Base-by-base conservation (phyloP, 1,284 basidiomycete species). In the Phylloboletellus chloephorus region DNA sequence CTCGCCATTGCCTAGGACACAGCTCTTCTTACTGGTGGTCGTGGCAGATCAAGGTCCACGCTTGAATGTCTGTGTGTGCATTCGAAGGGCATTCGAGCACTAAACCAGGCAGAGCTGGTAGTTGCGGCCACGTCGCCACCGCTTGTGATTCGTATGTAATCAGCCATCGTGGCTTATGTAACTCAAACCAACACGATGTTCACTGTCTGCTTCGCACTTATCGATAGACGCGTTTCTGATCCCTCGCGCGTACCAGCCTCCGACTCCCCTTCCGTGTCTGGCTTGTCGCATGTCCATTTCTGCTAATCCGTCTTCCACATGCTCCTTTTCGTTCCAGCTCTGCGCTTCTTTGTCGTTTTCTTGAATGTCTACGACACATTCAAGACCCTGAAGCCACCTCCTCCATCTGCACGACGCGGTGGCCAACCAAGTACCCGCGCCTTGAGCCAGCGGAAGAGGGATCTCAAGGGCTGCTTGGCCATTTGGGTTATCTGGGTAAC, bases 401-500 rank as follows among this genome's bases (percentile, higher is more conserved):
- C 73, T 30, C 71, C 73, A 3, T 83, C 78, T 9, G 58, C 69
- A 20, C 73, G 78, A 24, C 78, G 77, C 60, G 70, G 71, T 48
- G 79, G 79, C 7, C 69, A 69, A 24, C 79, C 80, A 7, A 83
- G 77, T 51, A 57, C 72, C 15, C 74, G 82, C 22, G 82, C 84
- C 7, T 57, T 81, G 49, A 73, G 78, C 20, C 79, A 83, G 60
- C 68, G 86, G 51, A 89, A 89, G 60, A 73, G 87, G 42, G 76
- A 82, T 53, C 81, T 89, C 72, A 89, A 89, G 60, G 86, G 87
- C 15, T 82, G 79, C 58, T 66, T 89, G 44, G 76, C 83, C 20
- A 74, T 89, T 9, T 89, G 87, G 87, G 71, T 87, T 32, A 76
- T 90, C 49, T 90, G 84, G 83, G 86, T 86, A 63, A 65, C 74